phyloP scores from a whole-genome alignment of 495 filamentous ascomycete species.

The Immersiella caudata region DNA sequence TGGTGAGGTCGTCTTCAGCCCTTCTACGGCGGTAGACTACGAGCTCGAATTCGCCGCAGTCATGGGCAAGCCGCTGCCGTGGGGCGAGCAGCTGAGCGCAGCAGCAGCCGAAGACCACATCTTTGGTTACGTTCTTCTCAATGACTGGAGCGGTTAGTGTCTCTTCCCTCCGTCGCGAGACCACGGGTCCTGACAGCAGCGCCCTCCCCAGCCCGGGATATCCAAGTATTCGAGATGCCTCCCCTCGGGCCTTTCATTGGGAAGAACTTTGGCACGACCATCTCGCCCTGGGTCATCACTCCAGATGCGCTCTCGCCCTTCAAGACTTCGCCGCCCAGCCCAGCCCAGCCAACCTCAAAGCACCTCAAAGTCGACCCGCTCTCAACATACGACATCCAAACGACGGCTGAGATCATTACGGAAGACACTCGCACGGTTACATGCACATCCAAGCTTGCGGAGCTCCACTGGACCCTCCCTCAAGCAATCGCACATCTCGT shows the following conservation, averaged over 20 bases:
- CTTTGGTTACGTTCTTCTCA: constrained; percentile 75
- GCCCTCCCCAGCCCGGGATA: constrained; percentile 59
- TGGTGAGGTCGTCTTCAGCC: constrained; percentile 43
- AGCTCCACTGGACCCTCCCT: too few species aligned
- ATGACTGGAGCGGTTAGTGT: constrained; percentile 62
- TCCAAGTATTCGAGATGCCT: constrained; percentile 72
- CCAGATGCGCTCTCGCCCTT: too few species aligned
- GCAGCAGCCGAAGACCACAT: constrained; percentile 66
- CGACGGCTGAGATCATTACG: too few species aligned
- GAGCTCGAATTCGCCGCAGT: constrained; percentile 64
- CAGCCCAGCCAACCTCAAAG: too few species aligned
- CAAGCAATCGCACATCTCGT: too few species aligned
- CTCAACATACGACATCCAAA: too few species aligned
- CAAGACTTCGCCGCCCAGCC: too few species aligned
- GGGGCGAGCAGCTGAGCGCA: constrained; percentile 59
- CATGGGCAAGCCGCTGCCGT: constrained; percentile 51
- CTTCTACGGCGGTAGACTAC: constrained; percentile 65
- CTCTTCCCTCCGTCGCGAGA: background rate
- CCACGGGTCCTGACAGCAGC: too few species aligned
- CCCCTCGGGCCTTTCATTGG: constrained; percentile 70
- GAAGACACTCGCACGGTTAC: too few species aligned
- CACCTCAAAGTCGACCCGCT: too few species aligned
- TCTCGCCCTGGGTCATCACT: constrained; percentile 71
- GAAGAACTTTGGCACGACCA: constrained; percentile 76
- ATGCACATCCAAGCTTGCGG: too few species aligned